Evolutionary conservation across 2,329 filamentous ascomycete species (phyloP).

Genomic region (Rosellinia necatrix): DNA sequence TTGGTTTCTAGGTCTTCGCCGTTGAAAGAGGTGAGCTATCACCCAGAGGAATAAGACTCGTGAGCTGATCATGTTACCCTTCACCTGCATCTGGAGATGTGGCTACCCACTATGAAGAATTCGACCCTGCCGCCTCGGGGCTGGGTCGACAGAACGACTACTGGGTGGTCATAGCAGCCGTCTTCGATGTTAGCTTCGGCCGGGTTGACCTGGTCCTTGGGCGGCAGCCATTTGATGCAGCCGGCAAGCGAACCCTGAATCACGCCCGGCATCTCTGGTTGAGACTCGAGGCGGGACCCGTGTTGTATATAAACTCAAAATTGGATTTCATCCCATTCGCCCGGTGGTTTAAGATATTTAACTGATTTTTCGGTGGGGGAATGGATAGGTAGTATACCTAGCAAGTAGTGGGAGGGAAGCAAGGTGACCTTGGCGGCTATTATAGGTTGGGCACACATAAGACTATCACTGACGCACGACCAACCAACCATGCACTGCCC

Average conservation of each 20-base stretch:
- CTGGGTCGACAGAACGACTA: slow-evolving; percentile 12
- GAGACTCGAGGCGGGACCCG: background rate
- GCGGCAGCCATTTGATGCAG: slow-evolving; percentile 26
- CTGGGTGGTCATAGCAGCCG: slow-evolving; percentile 23
- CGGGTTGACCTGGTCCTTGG: background rate
- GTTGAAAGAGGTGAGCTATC: slow-evolving; percentile 22
- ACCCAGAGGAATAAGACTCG: background rate
- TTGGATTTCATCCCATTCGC: background rate
- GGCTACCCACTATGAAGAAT: slow-evolving; percentile 18
- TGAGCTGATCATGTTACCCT: background rate
- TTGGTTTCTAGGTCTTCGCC: slow-evolving; percentile 13
- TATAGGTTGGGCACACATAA: slow-evolving; percentile 1
- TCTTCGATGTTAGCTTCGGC: slow-evolving; percentile 10
- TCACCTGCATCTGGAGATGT: too few relatives aligned
- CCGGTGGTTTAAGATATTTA: background rate
- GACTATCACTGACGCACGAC: slow-evolving; percentile 5
- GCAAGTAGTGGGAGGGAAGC: background rate
- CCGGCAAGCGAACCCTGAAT: slow-evolving; percentile 16
- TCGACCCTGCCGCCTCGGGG: slow-evolving; percentile 1
- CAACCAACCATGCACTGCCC: slow-evolving; percentile 10
- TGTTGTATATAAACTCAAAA: background rate
- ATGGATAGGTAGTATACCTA: background rate
- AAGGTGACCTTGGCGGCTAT: slow-evolving; percentile 4
- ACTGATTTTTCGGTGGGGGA: background rate
- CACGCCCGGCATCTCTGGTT: slow-evolving; percentile 18